Conservation (phyloP, 2,329 filamentous ascomycete species). For the Claviceps pazoutovae region DNA sequence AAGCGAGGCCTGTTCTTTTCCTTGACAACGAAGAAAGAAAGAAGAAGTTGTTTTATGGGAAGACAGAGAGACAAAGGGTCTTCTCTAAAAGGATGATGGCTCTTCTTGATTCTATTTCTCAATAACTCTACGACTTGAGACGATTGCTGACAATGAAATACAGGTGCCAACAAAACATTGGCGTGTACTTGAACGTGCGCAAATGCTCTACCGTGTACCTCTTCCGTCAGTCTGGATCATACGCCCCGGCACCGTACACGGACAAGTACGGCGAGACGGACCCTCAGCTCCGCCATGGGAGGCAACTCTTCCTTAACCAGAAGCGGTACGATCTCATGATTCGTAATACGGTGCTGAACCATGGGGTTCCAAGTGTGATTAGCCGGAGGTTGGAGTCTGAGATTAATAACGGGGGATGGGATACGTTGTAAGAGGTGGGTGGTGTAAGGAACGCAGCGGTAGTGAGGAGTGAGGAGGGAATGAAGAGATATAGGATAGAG, state of each 20-base stretch:
- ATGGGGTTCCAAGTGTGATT: constrained; percentile 79
- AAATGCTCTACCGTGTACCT: constrained; percentile 89
- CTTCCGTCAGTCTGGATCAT: constrained; percentile 70
- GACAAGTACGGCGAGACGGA: constrained; percentile 95
- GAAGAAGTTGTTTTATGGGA: background rate
- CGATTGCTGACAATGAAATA: background rate
- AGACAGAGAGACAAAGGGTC: background rate
- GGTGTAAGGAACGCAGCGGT: background rate
- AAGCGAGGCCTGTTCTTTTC: background rate
- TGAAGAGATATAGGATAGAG: background rate
- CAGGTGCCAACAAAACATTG: constrained; percentile 78
- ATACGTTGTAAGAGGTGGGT: constrained; percentile 39
- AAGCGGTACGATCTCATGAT: constrained; percentile 84
- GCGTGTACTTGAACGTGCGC: constrained; percentile 91
- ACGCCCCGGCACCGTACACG: constrained; percentile 78
- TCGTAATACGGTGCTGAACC: constrained; percentile 71
- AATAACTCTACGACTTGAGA: background rate
- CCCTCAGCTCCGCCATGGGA: constrained; percentile 71
- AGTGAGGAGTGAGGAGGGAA: background rate
- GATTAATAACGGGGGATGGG: constrained; percentile 95
- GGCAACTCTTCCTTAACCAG: constrained; percentile 86
- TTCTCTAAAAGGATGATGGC: background rate
- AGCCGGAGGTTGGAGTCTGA: constrained; percentile 84
- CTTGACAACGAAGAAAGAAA: no score
- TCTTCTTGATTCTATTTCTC: background rate